These are phyloP conservation scores for Ophiosphaerella narmari DNA, from an alignment of 2,329 filamentous ascomycete genomes.

Conservation along the genomic window DNA sequence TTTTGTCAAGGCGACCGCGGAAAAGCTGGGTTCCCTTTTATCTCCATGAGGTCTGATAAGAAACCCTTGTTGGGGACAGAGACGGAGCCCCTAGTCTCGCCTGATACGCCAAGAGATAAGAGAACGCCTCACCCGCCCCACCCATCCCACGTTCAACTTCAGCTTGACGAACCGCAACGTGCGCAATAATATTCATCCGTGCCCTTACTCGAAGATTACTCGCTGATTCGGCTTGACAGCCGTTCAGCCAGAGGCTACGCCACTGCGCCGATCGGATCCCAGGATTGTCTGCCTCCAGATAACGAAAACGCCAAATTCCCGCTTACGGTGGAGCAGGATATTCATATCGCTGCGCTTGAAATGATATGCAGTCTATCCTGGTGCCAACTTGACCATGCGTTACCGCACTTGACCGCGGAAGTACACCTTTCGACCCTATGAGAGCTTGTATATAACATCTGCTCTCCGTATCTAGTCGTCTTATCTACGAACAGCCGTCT, in stretches of 20 bases:
- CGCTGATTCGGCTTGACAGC: slow-evolving; percentile 10
- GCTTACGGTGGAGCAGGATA: slow-evolving; percentile 10
- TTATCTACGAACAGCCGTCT: slow-evolving; percentile 20
- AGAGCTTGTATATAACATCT: slow-evolving; percentile 32
- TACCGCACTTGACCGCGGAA: slow-evolving; percentile 42
- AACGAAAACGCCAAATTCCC: slow-evolving; percentile 29
- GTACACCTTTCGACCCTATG: slow-evolving; percentile 26
- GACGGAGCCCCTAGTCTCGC: slow-evolving; percentile 22
- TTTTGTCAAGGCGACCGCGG: slow-evolving; percentile 38
- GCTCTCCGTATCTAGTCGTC: slow-evolving; percentile 13
- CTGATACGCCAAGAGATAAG: slow-evolving; percentile 43
- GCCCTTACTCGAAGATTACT: slow-evolving; percentile 9
- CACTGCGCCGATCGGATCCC: slow-evolving; percentile 20
- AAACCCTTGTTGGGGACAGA: slow-evolving; percentile 20
- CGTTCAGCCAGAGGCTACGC: slow-evolving; percentile 13
- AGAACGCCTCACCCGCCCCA: slow-evolving; percentile 37
- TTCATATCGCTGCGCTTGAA: slow-evolving; percentile 28
- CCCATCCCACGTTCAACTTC: slow-evolving; percentile 34
- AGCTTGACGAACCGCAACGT: slow-evolving; percentile 17
- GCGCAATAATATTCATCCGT: slow-evolving; percentile 24
- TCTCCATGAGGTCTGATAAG: slow-evolving; percentile 37
- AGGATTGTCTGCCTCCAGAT: slow-evolving; percentile 17
- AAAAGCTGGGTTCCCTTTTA: slow-evolving; percentile 35
- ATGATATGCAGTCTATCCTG: slow-evolving; percentile 24
- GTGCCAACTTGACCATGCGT: slow-evolving; percentile 29